Evolutionary conservation across 768 basidiomycete genomes (phyloP).

Genomic region (Serpula lacrymans): DNA sequence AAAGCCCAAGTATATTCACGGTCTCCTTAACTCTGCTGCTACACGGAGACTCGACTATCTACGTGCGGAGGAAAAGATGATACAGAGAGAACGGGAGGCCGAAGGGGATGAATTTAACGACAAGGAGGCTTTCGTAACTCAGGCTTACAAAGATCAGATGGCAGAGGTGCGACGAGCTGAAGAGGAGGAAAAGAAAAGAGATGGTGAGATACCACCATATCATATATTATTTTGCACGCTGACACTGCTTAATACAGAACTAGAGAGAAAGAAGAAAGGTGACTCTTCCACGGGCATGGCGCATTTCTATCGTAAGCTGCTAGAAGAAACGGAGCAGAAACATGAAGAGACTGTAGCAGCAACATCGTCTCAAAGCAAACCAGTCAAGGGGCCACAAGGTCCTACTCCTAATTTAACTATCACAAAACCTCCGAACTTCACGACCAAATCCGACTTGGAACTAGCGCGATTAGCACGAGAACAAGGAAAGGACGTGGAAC

Average conservation of each 20-base stretch:
- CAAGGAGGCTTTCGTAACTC: conserved; percentile 97
- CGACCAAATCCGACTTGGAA: conserved; percentile 66
- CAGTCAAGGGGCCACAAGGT: conserved; percentile 60
- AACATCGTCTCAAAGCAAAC: conserved; percentile 45
- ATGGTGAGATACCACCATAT: conserved; percentile 56
- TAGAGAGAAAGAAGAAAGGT: conserved; percentile 57
- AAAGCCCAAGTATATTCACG: conserved; percentile 91
- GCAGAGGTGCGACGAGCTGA: conserved; percentile 87
- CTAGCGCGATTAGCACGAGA: conserved; percentile 65
- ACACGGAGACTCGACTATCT: conserved; percentile 86
- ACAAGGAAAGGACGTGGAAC: conserved; percentile 82
- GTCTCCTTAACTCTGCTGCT: conserved; percentile 75
- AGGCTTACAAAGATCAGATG: conserved; percentile 96
- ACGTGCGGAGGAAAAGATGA: conserved; percentile 97
- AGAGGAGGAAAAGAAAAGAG: conserved; percentile 84
- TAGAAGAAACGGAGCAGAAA: conserved; percentile 75
- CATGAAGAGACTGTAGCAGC: conserved; percentile 90
- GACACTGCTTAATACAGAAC: conserved; percentile 30
- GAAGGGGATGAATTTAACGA: conserved; percentile 94
- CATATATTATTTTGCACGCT: conserved; percentile 1
- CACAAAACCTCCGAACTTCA: conserved; percentile 63
- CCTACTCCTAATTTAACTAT: conserved; percentile 70
- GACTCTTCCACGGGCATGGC: conserved; percentile 69
- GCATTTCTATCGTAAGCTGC: conserved; percentile 75
- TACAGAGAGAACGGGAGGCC: conserved; percentile 85